Conservation (phyloP, 2,329 filamentous ascomycete species). For the Coniosporium tulheliwenetii region DNA sequence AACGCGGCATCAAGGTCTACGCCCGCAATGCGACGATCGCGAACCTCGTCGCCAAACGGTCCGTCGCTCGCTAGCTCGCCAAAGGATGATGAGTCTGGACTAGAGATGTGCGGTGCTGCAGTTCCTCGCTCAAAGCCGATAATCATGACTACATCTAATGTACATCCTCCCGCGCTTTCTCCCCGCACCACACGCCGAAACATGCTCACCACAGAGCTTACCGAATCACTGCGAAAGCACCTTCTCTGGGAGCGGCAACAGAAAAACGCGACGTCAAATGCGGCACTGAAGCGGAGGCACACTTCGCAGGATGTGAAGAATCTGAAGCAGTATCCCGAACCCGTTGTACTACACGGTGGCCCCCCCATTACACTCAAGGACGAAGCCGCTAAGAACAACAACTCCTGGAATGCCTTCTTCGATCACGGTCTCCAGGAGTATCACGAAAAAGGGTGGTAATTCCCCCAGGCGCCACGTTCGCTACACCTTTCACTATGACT, state of each 20-base stretch:
- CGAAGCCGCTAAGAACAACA: constrained; percentile 38
- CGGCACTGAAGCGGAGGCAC: constrained; percentile 76
- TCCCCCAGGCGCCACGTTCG: background rate
- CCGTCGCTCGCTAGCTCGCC: constrained; percentile 47
- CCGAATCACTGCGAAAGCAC: constrained; percentile 79
- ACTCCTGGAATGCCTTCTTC: constrained; percentile 77
- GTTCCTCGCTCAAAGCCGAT: constrained; percentile 62
- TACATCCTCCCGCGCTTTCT: constrained; percentile 63
- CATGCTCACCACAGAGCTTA: constrained; percentile 91
- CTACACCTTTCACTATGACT: too few relatives aligned
- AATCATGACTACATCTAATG: constrained; percentile 51
- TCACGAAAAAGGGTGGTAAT: constrained; percentile 71
- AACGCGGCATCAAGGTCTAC: constrained; percentile 45
- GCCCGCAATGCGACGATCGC: constrained; percentile 41
- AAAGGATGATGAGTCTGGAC: constrained; percentile 23
- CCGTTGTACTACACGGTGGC: constrained; percentile 20
- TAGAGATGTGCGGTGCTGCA: constrained; percentile 1
- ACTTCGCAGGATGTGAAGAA: constrained; percentile 85
- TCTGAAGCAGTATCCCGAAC: constrained; percentile 64
- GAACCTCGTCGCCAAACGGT: constrained; percentile 52
- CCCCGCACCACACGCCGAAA: constrained; percentile 84
- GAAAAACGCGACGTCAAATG: constrained; percentile 77
- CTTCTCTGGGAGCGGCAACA: constrained; percentile 93
- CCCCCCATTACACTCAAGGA: constrained; percentile 10
- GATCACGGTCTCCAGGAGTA: constrained; percentile 71